Percentiles rank a stretch among this genome's conserved stretches.
phyloP scores from a whole-genome alignment of 441 rosid genomes.

The Lepidium campestre region DNA sequence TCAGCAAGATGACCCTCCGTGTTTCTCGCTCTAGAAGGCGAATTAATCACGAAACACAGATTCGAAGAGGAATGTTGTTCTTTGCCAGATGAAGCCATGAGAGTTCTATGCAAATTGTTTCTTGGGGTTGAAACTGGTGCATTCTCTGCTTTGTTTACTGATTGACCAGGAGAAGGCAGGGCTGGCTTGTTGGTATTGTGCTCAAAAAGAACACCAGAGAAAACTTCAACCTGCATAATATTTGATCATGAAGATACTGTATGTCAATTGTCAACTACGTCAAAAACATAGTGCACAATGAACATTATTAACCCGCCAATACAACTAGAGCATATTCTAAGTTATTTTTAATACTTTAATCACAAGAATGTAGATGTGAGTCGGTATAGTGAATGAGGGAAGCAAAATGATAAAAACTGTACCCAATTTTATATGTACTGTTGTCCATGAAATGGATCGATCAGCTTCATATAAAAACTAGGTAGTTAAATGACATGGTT shows the following conservation, averaged over 20 bases:
- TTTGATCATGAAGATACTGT: not conserved
- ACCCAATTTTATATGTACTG: not conserved
- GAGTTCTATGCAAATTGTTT: conserved; percentile 40
- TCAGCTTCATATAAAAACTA: not conserved
- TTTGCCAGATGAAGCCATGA: conserved; percentile 43
- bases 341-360: not conserved
- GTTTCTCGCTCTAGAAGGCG: conserved; percentile 53
- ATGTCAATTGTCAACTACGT: not conserved
- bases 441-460: not conserved
- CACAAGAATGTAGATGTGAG: not conserved
- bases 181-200: conserved; percentile 43
- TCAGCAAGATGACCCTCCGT: conserved; percentile 37
- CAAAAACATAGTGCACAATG: too few relatives aligned
- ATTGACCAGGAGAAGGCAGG: conserved; percentile 65
- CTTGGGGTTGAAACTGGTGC: conserved; percentile 48
- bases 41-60: conserved; percentile 39
- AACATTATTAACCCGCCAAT: not conserved
- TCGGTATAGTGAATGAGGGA: not conserved
- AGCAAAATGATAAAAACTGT: not conserved
- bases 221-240: conserved; percentile 41
- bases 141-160: conserved; percentile 39
- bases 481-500: not conserved
- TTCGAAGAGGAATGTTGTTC: conserved; percentile 48
- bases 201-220: conserved; percentile 53
- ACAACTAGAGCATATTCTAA: not conserved